Base-by-base conservation (phyloP, 352 stramenopile genomes). In the Globisporangium iwayamae region DNA sequence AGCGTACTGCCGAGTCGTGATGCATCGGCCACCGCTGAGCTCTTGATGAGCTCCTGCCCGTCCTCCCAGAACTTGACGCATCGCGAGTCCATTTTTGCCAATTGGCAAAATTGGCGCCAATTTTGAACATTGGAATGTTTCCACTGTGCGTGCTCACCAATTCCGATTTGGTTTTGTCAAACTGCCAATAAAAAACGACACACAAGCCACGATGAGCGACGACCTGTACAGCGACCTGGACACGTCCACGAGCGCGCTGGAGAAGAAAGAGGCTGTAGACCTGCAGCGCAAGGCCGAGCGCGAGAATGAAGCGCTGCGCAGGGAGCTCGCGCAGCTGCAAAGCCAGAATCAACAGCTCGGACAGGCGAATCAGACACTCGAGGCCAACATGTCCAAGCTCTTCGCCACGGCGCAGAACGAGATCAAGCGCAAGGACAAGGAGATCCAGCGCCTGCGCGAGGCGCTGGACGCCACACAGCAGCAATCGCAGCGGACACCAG, bases 181-280 rank as follows among this genome's bases (percentile, higher is more conserved):
- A n/a, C 20, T 14, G 28, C 3, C 1, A 39, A 25, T 22, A 16
- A 2, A 16, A 48, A 20, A 48, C 34, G 54, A 32, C 22, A 46
- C 28, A 52, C 9, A 45, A 50, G 55, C 38, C 56, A 62, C 41
- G 9, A 63, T 63, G 56, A 72, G 70, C 32, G 75, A 90, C 56
- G 85, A 93, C 65, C 70, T 94, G 55, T 93, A 94, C 62, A 79
- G 79, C 34, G 85, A 94, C 60, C 76, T 94, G 51, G 83, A 94
- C 73, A 93, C 83, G 41, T 94, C 85, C 41, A 85, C 75, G 45
- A 79, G 71, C 43, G 83, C 83, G 20, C 71, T 91, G 20, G 74
- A 76, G 56, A 86, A 87, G 71, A 90, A 81, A 63, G 81, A 90
- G 36, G 73, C 75, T 20, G 56, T 86, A 25, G 71, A 84, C 50